phyloP scores from a whole-genome alignment of 768 basidiomycete species.

The Lepiota subincarnata region DNA sequence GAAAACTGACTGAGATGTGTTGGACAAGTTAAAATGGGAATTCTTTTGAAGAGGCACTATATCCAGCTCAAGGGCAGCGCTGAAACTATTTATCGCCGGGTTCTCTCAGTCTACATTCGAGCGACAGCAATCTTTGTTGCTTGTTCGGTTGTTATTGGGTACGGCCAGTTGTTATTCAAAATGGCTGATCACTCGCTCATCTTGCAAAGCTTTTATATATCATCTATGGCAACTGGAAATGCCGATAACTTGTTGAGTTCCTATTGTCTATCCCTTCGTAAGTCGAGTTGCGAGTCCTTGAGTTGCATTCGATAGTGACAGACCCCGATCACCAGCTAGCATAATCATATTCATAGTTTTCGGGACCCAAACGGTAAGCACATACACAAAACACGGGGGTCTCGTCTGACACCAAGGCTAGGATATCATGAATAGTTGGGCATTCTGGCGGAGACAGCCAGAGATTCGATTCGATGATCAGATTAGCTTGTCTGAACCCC shows the following conservation, averaged over 20 bases:
- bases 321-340: background rate
- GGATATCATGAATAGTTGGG: conserved; percentile 8
- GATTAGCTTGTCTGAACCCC: background rate
- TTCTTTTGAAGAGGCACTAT: background rate
- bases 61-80: background rate
- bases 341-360: conserved; percentile 4
- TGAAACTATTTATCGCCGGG: background rate
- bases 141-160: background rate
- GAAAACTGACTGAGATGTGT: background rate
- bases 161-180: background rate
- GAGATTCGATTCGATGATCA: background rate
- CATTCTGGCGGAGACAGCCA: background rate
- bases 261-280: conserved; percentile 5
- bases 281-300: background rate
- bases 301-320: background rate
- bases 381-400: too few relatives aligned
- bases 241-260: background rate
- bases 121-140: background rate
- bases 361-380: conserved; percentile 1
- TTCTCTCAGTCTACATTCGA: conserved; percentile 3
- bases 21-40: background rate
- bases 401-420: background rate
- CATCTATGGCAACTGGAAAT: background rate
- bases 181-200: background rate
- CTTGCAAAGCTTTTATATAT: conserved; percentile 2